Conservation (phyloP, 192 early-diverging fungal species). For the Helicostylum pulchrum region DNA sequence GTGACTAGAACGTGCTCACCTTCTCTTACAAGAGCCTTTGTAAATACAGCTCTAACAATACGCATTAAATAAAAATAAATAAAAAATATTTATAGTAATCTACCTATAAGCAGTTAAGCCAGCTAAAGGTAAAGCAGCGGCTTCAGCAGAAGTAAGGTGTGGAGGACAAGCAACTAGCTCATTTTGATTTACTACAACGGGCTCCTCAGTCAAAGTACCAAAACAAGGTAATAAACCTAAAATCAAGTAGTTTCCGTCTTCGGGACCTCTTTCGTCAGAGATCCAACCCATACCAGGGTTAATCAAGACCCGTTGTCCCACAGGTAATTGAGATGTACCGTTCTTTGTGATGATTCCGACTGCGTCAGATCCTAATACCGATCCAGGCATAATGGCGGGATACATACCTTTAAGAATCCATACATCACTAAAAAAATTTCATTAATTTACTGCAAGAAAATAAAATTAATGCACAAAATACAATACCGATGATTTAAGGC, state of each 20-base stretch:
- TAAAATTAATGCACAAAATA: neutral
- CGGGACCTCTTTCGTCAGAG: slow-evolving; percentile 49
- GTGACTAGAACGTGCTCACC: slow-evolving; percentile 62
- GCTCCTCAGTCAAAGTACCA: slow-evolving; percentile 59
- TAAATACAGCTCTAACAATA: slow-evolving; percentile 51
- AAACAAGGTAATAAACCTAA: slow-evolving; percentile 32
- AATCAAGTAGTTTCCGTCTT: slow-evolving; percentile 39
- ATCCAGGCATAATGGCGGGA: slow-evolving; percentile 20
- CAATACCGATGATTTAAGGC: slow-evolving; percentile 24
- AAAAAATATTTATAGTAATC: slow-evolving; percentile 4
- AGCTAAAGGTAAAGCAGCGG: slow-evolving; percentile 68
- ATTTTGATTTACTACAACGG: slow-evolving; percentile 34
- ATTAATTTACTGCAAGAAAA: neutral
- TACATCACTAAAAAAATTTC: slow-evolving; percentile 16
- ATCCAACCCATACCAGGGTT: slow-evolving; percentile 40
- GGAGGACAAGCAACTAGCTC: slow-evolving; percentile 51
- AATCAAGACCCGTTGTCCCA: slow-evolving; percentile 7
- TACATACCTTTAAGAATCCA: slow-evolving; percentile 31
- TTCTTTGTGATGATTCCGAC: slow-evolving; percentile 20
- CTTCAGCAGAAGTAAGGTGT: slow-evolving; percentile 59
- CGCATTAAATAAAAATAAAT: neutral
- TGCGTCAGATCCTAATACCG: slow-evolving; percentile 26
- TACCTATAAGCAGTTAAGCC: slow-evolving; percentile 55
- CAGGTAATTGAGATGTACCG: slow-evolving; percentile 10
- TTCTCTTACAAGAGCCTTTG: slow-evolving; percentile 49